Evolutionary conservation across 257 asterid genomes (phyloP), one percentile per base, ranked within the genome.

Genomic region (Solanum ossicruentum): DNA sequence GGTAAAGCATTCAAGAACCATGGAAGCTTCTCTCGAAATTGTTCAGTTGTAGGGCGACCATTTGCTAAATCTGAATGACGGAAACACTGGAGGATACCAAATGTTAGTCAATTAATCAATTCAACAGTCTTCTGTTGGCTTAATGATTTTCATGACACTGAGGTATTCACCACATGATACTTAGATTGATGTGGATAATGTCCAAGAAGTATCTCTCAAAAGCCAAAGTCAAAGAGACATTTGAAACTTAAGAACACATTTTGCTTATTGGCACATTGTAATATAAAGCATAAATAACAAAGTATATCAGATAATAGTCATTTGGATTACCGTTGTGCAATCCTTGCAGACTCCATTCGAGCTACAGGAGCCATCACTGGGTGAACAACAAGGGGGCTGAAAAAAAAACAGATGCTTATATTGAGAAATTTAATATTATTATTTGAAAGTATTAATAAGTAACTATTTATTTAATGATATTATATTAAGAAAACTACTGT

Each of bases 1-100:
- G 99, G 99, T 85, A 95, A 92, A 65, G 98, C 98, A 87, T 85
- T 89, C 83, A 96, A 95, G 89, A 96, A 96, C 99, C 99, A 96
- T 0, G 99, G 99, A 82, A 96, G 97, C 89, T 93, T 96, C 71
- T 94, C 98, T 89, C 79, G 86, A 89, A 96, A 96, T 85, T 96
- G 99, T 84, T 89, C 60, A 21, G 97, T 93, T 20, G 97, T 89
- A 52, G 99, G 99, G 41, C 99, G 98, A 63, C 87, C 95, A 58
- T 92, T 95, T 88, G 88, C 94, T 75, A 96, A 90, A 85, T 96
- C 99, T 60, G 98, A 94, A 88, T 91, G 97, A 39, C 92, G 98
- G 87, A 93, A 96, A 90, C 99, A 96, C 99, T 96, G 93, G 84
- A 93, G 83, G 87, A 71, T 17, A 58, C 83, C 81, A 85, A 80